phyloP scores from a whole-genome alignment of 495 filamentous ascomycete genomes.

The Cudoniella acicularis region DNA sequence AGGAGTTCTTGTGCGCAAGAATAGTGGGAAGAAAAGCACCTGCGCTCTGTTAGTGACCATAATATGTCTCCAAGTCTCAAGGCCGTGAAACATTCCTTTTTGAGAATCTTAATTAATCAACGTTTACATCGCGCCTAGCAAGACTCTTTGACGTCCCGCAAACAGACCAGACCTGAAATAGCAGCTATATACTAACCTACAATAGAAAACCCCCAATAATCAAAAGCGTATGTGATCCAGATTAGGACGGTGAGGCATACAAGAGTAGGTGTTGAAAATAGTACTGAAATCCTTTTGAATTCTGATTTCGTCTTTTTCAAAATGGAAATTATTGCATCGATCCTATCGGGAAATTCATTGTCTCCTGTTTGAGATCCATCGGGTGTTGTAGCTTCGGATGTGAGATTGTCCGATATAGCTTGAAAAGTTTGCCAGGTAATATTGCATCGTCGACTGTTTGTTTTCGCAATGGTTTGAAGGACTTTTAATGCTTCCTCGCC shows the following conservation, averaged over 20 bases:
- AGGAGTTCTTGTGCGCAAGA: conserved; percentile 35
- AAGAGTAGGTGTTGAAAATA: conserved; percentile 34
- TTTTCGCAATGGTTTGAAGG: conserved; percentile 36
- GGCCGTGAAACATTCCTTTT: too few species aligned
- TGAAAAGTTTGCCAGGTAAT: not conserved
- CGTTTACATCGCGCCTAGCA: too few species aligned
- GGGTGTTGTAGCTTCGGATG: not conserved
- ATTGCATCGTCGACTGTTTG: conserved; percentile 25
- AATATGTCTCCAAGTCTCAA: too few species aligned
- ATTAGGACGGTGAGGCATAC: conserved; percentile 37
- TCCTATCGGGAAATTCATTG: not conserved
- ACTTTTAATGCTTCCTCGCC: conserved; percentile 40
- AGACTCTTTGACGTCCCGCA: too few species aligned
- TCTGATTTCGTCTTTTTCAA: conserved; percentile 32
- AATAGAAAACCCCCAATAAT: conserved; percentile 17
- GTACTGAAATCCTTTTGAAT: conserved; percentile 32
- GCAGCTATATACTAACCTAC: not conserved
- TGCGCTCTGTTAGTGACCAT: conserved; percentile 13
- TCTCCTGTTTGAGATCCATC: not conserved
- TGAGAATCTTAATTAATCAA: too few species aligned
- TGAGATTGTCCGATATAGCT: not conserved
- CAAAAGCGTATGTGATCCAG: conserved; percentile 36
- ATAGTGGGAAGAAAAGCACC: conserved; percentile 40
- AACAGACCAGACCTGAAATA: too few species aligned
- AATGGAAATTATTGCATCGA: not conserved